These are phyloP conservation scores for Paratrypanosoma confusum DNA, from an alignment of 208 protist genomes.

Conservation along the genomic window DNA sequence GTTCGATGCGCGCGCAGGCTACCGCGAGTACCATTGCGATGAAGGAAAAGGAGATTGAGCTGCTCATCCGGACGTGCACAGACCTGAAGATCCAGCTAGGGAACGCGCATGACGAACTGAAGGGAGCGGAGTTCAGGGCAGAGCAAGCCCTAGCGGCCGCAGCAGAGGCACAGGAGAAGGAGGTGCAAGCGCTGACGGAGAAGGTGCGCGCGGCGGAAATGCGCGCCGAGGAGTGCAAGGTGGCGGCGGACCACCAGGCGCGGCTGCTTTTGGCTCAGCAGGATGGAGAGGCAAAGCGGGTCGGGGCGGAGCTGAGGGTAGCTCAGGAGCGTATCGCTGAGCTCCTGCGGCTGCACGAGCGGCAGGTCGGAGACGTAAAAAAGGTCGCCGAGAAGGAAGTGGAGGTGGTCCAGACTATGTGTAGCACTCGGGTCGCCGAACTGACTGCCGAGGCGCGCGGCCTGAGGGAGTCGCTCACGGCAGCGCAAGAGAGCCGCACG, in stretches of 20 bases:
- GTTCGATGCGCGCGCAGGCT: conserved; percentile 31
- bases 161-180: conserved; percentile 27
- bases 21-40: conserved; percentile 36
- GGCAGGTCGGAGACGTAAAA: conserved; percentile 74
- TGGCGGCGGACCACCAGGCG: conserved; percentile 55
- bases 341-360: conserved; percentile 36
- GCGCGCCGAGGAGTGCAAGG: conserved; percentile 25
- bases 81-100: conserved; percentile 64
- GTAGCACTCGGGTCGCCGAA: conserved; percentile 42
- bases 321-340: conserved; percentile 35
- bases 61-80: conserved; percentile 69
- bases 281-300: conserved; percentile 37
- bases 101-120: conserved; percentile 60
- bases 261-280: conserved; percentile 57
- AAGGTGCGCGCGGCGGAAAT: conserved; percentile 22
- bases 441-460: conserved; percentile 47
- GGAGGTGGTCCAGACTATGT: conserved; percentile 57
- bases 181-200: conserved; percentile 20
- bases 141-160: conserved; percentile 38
- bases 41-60: conserved; percentile 85
- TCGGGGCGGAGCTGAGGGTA: conserved; percentile 45
- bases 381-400: conserved; percentile 44
- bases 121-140: conserved; percentile 47
- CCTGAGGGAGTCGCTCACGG: conserved; percentile 26
- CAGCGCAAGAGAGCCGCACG: conserved; percentile 33